Evolutionary conservation across 1,284 basidiomycete genomes (phyloP).

Genomic region (Flammula alnicola): DNA sequence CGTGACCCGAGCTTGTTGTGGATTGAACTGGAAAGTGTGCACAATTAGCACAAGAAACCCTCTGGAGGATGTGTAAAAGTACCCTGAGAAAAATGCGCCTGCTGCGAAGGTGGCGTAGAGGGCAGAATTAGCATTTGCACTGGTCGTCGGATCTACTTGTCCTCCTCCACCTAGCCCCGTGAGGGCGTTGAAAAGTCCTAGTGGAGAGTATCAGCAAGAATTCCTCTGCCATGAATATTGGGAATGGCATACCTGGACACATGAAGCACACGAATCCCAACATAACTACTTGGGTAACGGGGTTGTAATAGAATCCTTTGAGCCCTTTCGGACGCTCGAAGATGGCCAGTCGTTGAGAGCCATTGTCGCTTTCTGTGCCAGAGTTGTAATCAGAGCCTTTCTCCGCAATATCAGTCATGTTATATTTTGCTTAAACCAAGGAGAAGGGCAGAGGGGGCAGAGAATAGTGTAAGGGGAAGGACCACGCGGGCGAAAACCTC

Average conservation of each 20-base stretch:
- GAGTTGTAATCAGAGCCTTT: slow-evolving; percentile 21
- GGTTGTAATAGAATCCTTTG: slow-evolving; percentile 47
- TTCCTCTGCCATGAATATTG: neutral
- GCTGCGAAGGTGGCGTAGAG: slow-evolving; percentile 73
- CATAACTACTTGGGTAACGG: slow-evolving; percentile 54
- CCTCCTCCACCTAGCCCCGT: slow-evolving; percentile 76
- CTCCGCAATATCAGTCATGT: slow-evolving; percentile 16
- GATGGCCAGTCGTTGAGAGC: slow-evolving; percentile 15
- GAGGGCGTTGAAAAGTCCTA: slow-evolving; percentile 57
- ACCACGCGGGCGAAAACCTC: neutral
- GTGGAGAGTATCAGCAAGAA: neutral
- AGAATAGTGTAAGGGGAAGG: neutral
- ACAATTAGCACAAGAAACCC: neutral
- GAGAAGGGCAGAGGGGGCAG: neutral
- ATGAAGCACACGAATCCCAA: slow-evolving; percentile 72
- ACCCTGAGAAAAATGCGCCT: slow-evolving; percentile 69
- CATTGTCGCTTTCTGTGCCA: slow-evolving; percentile 24
- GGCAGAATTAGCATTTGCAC: slow-evolving; percentile 68
- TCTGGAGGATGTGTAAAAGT: slow-evolving; percentile 35
- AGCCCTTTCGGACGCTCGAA: slow-evolving; percentile 27
- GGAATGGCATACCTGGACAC: slow-evolving; percentile 53
- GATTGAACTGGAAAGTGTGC: slow-evolving; percentile 54
- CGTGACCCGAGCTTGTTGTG: slow-evolving; percentile 80
- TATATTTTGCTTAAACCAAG: slow-evolving; percentile 1
- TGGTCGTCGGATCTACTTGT: slow-evolving; percentile 60